A percentile compares a stretch with the other conserved stretches of the same genome.
Conservation (phyloP, 495 filamentous ascomycete species). For the Lasiosphaeria ovina region DNA sequence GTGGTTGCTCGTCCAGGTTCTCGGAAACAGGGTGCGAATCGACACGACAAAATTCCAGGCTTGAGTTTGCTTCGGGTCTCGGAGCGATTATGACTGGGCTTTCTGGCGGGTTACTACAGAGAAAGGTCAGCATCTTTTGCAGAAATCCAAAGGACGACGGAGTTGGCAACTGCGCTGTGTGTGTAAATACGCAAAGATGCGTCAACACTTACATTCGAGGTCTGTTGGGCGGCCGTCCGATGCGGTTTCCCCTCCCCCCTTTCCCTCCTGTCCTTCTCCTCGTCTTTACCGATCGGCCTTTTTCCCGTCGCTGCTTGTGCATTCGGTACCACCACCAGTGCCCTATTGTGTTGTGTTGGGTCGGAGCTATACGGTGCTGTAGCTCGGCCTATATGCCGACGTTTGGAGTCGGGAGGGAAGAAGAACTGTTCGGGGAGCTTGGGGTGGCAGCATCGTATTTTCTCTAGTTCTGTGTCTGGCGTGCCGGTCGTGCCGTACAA, state of each 20-base stretch:
- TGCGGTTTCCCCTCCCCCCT: background rate
- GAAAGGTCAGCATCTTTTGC: too few relatives aligned
- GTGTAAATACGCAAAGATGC: background rate
- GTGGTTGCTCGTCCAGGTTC: too few relatives aligned
- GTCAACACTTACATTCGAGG: background rate
- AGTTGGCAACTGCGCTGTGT: too few relatives aligned
- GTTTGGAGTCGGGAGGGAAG: conserved; percentile 1
- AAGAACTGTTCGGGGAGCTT: background rate
- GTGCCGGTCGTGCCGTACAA: too few relatives aligned
- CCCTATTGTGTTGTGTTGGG: background rate
- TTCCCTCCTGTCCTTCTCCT: background rate
- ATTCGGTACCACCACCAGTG: background rate
- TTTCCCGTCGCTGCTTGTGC: background rate
- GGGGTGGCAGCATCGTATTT: background rate
- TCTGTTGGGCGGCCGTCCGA: background rate
- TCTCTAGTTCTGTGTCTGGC: too few relatives aligned
- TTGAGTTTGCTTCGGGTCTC: too few relatives aligned
- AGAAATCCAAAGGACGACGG: background rate
- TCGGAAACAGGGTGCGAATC: too few relatives aligned
- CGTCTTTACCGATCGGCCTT: background rate
- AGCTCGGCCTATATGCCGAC: background rate
- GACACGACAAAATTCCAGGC: too few relatives aligned
- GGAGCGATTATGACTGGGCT: too few relatives aligned
- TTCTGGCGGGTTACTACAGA: too few relatives aligned
- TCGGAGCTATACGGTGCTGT: background rate